Percentiles rank a stretch among this genome's conserved stretches.
Conservation (phyloP, 1,139 yeast genomes). For the Wickerhamomyces sp. region DNA sequence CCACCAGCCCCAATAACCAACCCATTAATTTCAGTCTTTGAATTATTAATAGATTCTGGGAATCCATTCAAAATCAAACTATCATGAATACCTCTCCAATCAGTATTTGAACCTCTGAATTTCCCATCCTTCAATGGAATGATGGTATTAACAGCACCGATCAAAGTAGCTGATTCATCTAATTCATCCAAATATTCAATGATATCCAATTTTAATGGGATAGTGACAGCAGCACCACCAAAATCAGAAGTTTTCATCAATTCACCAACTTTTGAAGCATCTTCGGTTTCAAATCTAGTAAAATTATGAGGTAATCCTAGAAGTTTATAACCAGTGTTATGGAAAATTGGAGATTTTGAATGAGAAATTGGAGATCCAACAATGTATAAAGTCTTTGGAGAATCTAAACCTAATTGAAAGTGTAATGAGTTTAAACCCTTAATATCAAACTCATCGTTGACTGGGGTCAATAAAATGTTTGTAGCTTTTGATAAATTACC, state of each 20-base stretch:
- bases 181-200: constrained; percentile 59
- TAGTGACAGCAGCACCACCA: constrained; percentile 91
- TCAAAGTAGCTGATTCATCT: constrained; percentile 64
- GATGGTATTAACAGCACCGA: constrained; percentile 94
- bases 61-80: constrained; percentile 63
- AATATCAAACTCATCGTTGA: constrained; percentile 71
- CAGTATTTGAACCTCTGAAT: constrained; percentile 86
- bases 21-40: constrained; percentile 41
- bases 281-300: constrained; percentile 60
- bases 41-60: constrained; percentile 31
- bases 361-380: constrained; percentile 82
- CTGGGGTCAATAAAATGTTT: constrained; percentile 76
- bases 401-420: constrained; percentile 50
- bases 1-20: constrained; percentile 96
- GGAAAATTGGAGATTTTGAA: constrained; percentile 84
- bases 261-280: constrained; percentile 46
- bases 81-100: constrained; percentile 84
- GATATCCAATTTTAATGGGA: constrained; percentile 81
- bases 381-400: constrained; percentile 60
- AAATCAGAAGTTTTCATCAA: constrained; percentile 46
- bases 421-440: constrained; percentile 56
- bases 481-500: constrained; percentile 81
- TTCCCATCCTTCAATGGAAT: constrained; percentile 50
- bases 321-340: constrained; percentile 66
- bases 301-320: constrained; percentile 79